Evolutionary conservation across 805 yeast species (phyloP).

Genomic region (Hanseniaspora mollemarum): DNA sequence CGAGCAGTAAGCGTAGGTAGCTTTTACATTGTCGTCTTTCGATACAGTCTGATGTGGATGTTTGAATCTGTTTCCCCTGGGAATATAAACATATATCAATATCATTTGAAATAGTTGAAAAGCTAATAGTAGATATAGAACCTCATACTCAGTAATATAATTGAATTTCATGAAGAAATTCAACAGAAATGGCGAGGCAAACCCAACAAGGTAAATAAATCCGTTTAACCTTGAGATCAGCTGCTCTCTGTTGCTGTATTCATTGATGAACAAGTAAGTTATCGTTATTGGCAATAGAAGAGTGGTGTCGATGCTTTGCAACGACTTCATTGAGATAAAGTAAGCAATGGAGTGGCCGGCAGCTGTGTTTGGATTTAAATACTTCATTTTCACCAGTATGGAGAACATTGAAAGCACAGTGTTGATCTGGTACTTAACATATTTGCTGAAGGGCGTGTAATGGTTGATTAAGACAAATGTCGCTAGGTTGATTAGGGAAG

Average conservation of each 20-base stretch:
- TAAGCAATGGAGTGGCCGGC: conserved; percentile 35
- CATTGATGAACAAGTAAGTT: background rate
- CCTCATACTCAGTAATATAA: background rate
- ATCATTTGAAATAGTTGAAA: background rate
- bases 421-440: background rate
- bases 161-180: background rate
- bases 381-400: background rate
- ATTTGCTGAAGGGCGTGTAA: background rate
- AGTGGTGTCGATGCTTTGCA: conserved; percentile 37
- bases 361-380: background rate
- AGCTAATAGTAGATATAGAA: background rate
- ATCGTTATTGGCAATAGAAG: background rate
- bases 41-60: too few species aligned
- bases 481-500: background rate
- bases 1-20: background rate
- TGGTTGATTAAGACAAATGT: background rate
- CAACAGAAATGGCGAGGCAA: background rate
- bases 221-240: background rate
- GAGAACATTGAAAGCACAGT: background rate
- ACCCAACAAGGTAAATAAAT: background rate
- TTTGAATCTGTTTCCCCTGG: too few species aligned
- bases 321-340: conserved; percentile 42
- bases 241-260: background rate
- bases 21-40: too few species aligned
- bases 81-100: background rate